Conservation (phyloP, 306 rosid species). For the Trichosanthes cucumerina region DNA sequence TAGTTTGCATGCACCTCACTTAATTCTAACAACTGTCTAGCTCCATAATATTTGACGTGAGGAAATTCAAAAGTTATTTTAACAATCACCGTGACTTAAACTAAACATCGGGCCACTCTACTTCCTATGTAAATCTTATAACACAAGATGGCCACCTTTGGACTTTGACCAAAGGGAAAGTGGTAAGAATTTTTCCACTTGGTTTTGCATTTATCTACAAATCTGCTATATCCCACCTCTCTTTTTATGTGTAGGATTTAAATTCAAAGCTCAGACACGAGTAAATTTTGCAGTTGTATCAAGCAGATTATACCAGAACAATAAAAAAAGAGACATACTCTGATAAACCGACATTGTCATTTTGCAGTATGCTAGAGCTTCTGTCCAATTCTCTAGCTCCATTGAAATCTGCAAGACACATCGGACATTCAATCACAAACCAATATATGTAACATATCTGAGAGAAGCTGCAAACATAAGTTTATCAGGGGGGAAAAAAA, state of each 20-base stretch:
- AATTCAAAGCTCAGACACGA: not conserved
- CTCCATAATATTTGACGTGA: not conserved
- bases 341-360: conserved; percentile 76
- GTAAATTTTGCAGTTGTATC: not conserved
- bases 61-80: not conserved
- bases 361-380: conserved; percentile 74
- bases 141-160: not conserved
- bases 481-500: not conserved
- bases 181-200: not conserved
- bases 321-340: conserved; percentile 36
- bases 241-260: not conserved
- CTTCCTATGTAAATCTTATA: not conserved
- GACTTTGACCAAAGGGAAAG: not conserved
- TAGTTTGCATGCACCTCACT: not conserved
- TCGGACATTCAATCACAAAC: not conserved
- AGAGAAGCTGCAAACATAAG: not conserved
- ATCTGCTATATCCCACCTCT: not conserved
- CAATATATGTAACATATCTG: not conserved
- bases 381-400: conserved; percentile 74
- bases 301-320: not conserved
- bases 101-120: not conserved
- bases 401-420: conserved; percentile 50
- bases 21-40: not conserved
- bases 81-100: not conserved
- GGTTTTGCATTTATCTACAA: not conserved